phyloP scores from a whole-genome alignment of 371 early-diverging fungal species.

The Fennellomyces sp. region DNA sequence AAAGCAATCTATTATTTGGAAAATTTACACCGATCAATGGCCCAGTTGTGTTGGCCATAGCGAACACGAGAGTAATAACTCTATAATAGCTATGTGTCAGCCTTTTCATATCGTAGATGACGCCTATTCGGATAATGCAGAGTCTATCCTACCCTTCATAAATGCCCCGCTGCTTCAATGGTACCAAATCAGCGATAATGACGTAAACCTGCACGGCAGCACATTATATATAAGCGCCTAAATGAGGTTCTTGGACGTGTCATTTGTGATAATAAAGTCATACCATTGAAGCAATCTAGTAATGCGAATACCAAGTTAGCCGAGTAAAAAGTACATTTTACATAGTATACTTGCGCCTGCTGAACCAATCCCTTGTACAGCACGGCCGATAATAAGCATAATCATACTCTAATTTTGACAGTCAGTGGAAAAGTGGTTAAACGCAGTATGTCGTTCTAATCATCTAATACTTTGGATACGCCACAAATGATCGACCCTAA shows the following conservation, averaged over 20 bases:
- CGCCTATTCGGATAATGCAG: background rate
- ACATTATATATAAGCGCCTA: background rate
- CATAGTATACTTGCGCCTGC: slow-evolving; percentile 40
- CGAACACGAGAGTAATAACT: slow-evolving; percentile 49
- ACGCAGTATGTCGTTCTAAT: background rate
- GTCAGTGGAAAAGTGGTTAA: background rate
- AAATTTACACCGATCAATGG: slow-evolving; percentile 51
- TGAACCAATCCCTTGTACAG: slow-evolving; percentile 65
- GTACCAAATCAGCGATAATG: slow-evolving; percentile 64
- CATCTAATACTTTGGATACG: slow-evolving; percentile 34
- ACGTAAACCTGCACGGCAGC: slow-evolving; percentile 39
- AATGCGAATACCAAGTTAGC: background rate
- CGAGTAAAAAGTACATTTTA: background rate
- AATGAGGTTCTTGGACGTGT: background rate
- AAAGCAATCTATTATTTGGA: too few relatives aligned
- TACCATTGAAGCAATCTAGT: slow-evolving; percentile 18
- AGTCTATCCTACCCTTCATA: slow-evolving; percentile 48
- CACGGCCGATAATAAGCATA: slow-evolving; percentile 67
- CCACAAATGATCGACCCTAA: slow-evolving; percentile 67
- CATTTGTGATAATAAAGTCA: too few relatives aligned
- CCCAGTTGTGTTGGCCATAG: slow-evolving; percentile 44
- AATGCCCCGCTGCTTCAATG: slow-evolving; percentile 55
- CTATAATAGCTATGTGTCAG: background rate
- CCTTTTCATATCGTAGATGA: too few relatives aligned
- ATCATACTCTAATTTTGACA: slow-evolving; percentile 49